A percentile compares a stretch with the other conserved stretches of the same genome.
These are phyloP conservation scores for Podospora comata DNA, from an alignment of 495 filamentous ascomycete genomes.

Conservation along the genomic window DNA sequence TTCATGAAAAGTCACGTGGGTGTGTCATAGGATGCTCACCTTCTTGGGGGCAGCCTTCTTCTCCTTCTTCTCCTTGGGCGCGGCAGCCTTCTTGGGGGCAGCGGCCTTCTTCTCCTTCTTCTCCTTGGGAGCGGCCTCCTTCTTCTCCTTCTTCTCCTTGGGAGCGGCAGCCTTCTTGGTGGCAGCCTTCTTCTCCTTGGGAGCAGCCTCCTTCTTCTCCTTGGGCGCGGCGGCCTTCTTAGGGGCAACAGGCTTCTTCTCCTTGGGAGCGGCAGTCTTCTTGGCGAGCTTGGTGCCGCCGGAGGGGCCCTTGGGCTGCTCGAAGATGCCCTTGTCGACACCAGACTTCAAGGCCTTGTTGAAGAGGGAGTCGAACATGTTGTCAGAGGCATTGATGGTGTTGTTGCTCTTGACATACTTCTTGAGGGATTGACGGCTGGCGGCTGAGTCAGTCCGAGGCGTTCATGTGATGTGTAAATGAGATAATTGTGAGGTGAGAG, in stretches of 20 bases:
- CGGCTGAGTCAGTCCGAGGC: constrained; percentile 34
- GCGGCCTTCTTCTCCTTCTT: constrained; percentile 53
- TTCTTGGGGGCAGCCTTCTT: constrained; percentile 13
- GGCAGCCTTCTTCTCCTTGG: constrained; percentile 42
- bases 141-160: constrained; percentile 24
- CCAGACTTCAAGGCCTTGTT: constrained; percentile 88
- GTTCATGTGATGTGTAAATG: constrained; percentile 17
- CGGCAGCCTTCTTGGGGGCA: constrained; percentile 50
- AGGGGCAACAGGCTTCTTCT: constrained; percentile 45
- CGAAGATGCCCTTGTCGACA: constrained; percentile 85
- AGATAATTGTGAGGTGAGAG: constrained; percentile 2
- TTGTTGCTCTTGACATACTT: constrained; percentile 98
- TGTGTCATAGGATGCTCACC: not conserved
- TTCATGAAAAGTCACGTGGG: not conserved
- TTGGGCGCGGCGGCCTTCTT: constrained; percentile 47
- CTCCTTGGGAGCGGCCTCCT: constrained; percentile 42
- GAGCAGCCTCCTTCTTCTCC: constrained; percentile 33
- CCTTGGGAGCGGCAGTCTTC: constrained; percentile 56
- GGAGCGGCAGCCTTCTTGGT: constrained; percentile 48
- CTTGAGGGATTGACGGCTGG: constrained; percentile 91
- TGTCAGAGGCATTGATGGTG: constrained; percentile 67
- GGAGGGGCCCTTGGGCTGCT: constrained; percentile 91
- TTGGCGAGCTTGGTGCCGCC: constrained; percentile 96
- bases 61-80: constrained; percentile 42
- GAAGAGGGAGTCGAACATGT: constrained; percentile 84